Base-by-base conservation (phyloP, 139 green algal species). In the Chlamydomonas schloesseri region DNA sequence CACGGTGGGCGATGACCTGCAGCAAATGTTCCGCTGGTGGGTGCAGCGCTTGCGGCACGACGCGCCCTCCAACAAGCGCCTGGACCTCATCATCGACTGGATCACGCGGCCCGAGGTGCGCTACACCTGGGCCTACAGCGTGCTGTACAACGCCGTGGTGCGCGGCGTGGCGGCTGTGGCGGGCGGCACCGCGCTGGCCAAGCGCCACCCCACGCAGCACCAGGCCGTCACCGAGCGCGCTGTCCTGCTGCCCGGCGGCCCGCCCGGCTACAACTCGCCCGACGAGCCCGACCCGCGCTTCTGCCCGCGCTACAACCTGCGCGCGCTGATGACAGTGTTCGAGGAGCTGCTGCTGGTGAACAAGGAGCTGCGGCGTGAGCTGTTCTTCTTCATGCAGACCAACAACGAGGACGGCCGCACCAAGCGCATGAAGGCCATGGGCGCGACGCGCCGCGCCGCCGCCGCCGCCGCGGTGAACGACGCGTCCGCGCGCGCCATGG, bases 271-370 rank as follows among this genome's bases (percentile, higher is more conserved):
- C 14, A 64, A 29, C 77, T 46, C 37, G 4, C 37, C 8, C 15
- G 77, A 83, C 37, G 37, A 73, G 62, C 77, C 77, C 62, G 77
- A 82, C 74, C 57, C 74, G 47, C 23, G n/a, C n/a, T 58, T 71
- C 47, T 71, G 64, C 55, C 67, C 80, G 67, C 80, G 80, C 47
- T 86, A 86, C 80, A 86, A 86, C 69, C 80, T 78, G 67, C 80
- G 80, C 36, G 8, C 23, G 24, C 80, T 86, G 50, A 62, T 69
- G 23, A 1, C 4, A 23, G 68, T 78, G 47, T 69, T 86, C 28
- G 68, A 77, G 67, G 80, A 24, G 4, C 24, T 86, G 80, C 67
- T 86, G 36, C 31, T 15, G 1, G 80, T 28, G 10, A 78, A 86
- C 65, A 76, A 78, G 69, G 58, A 77, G 36, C 67, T 86, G 31